A percentile compares a stretch with the other conserved stretches of the same genome.
These are phyloP conservation scores for Pleurotus tuber-regium DNA, from an alignment of 768 basidiomycete genomes.

Conservation along the genomic window DNA sequence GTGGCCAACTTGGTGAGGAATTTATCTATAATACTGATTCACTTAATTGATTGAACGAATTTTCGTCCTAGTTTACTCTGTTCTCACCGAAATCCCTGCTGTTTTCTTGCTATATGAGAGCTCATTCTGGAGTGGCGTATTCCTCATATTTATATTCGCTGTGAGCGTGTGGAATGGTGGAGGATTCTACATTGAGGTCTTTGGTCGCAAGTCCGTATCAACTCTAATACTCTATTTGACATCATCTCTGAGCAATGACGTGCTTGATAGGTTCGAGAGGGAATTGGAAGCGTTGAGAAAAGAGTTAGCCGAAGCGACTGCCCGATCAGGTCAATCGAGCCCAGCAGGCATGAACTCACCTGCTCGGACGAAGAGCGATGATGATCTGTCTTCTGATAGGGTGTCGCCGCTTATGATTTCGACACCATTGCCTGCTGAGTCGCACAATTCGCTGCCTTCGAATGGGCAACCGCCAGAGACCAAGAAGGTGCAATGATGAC, in stretches of 20 bases:
- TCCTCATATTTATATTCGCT: conserved; percentile 76
- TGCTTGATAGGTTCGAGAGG: conserved; percentile 71
- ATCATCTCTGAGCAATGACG: conserved; percentile 14
- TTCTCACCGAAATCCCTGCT: conserved; percentile 85
- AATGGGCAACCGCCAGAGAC: conserved; percentile 2
- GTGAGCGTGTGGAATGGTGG: conserved; percentile 97
- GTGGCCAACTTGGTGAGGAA: conserved; percentile 72
- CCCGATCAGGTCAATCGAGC: conserved; percentile 53
- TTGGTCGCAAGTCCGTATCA: conserved; percentile 79
- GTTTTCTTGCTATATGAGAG: conserved; percentile 83
- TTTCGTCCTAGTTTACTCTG: conserved; percentile 61
- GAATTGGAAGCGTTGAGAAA: conserved; percentile 89
- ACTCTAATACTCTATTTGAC: background rate
- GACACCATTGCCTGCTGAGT: conserved; percentile 26
- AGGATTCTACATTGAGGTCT: conserved; percentile 95
- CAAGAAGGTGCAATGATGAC: conserved; percentile 32
- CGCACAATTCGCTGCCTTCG: conserved; percentile 19
- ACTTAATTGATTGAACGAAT: background rate
- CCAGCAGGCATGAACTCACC: conserved; percentile 25
- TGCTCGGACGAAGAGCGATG: conserved; percentile 29
- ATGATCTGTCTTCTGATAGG: conserved; percentile 44
- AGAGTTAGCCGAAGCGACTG: conserved; percentile 73
- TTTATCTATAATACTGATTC: conserved; percentile 10
- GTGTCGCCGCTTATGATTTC: conserved; percentile 36
- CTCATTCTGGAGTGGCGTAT: conserved; percentile 71